Base-by-base conservation (phyloP, 306 rosid genomes). In the Trifolium repens region DNA sequence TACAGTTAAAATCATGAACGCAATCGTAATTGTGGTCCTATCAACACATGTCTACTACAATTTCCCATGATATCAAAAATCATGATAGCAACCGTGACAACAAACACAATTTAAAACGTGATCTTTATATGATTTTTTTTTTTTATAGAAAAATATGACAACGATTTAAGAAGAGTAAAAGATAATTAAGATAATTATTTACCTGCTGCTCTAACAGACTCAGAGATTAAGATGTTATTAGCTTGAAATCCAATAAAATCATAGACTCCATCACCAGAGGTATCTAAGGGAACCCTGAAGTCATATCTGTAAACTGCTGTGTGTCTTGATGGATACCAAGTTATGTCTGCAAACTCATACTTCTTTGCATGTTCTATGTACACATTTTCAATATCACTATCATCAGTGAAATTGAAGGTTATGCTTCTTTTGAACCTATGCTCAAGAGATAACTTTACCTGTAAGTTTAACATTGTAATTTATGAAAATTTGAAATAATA, bases 181-280 rank as follows among this genome's bases (percentile, higher is more conserved):
- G 24, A 67, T 54, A 1, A n/a, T 13, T 30, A 9, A 3, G 9
- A 59, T 55, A 9, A 9, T 59, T 11, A 61, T 32, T 52, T 52
- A 92, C 96, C 93, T 81, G 88, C 34, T 46, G 50, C 82, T 85
- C 96, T 84, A 7, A 87, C 80, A n/a, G 85, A 32, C 37, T 85
- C 70, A 34, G 96, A 75, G 82, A 87, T 1, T 11, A 85, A 16
- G 27, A 87, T 71, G 32, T 83, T 44, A 69, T 81, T 90, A 49
- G 90, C 54, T 75, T 87, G 93, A 85, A 90, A 92, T 26, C 93
- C 97, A 44, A 88, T 67, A 83, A 90, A 92, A 72, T 90, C 93
- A n/a, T 47, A 57, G 1, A 77, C 60, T 47, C 88, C 96, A 22
- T 88, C 72, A 4, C 96, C 97, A 0, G 90, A 58, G 8, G 79